Conservation (phyloP, 768 basidiomycete genomes). For the Auricularia auricula-judae region DNA sequence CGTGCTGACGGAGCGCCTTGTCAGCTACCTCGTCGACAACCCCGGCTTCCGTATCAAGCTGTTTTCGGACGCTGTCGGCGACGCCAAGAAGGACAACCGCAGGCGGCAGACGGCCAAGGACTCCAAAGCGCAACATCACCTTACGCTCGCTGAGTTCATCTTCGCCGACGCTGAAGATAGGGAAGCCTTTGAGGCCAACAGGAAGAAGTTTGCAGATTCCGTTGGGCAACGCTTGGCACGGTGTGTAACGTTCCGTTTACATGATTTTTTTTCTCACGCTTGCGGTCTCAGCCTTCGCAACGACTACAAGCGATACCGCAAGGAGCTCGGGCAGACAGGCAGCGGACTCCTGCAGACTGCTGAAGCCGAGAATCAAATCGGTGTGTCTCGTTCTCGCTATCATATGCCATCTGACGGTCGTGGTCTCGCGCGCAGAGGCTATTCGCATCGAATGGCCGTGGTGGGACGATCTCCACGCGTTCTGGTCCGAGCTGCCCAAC, state of each 20-base stretch:
- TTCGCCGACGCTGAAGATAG: conserved; percentile 12
- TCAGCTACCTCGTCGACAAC: background rate
- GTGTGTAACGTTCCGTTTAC: too few species aligned
- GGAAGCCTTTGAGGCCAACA: conserved; percentile 8
- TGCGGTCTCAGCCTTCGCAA: too few species aligned
- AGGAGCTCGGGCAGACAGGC: too few species aligned
- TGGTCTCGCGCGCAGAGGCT: too few species aligned
- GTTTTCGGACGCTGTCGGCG: conserved; percentile 19
- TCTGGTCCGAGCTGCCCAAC: conserved; percentile 21
- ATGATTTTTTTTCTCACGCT: too few species aligned
- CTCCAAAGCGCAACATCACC: conserved; percentile 11
- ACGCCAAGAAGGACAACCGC: conserved; percentile 14
- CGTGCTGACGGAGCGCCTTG: too few species aligned
- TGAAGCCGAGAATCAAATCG: too few species aligned
- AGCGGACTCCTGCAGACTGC: too few species aligned
- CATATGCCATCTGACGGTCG: too few species aligned
- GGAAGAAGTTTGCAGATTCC: conserved; percentile 8
- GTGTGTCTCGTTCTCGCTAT: too few species aligned
- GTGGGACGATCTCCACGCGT: conserved; percentile 19
- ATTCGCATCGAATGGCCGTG: conserved; percentile 9
- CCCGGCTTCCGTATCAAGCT: conserved; percentile 4
- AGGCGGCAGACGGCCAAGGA: conserved; percentile 13
- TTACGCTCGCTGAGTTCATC: conserved; percentile 12
- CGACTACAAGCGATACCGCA: too few species aligned
- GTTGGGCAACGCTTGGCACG: conserved; percentile 12